These are phyloP conservation scores for Fraxinus nigra DNA, from an alignment of 305 asterid genomes.

Conservation along the genomic window DNA sequence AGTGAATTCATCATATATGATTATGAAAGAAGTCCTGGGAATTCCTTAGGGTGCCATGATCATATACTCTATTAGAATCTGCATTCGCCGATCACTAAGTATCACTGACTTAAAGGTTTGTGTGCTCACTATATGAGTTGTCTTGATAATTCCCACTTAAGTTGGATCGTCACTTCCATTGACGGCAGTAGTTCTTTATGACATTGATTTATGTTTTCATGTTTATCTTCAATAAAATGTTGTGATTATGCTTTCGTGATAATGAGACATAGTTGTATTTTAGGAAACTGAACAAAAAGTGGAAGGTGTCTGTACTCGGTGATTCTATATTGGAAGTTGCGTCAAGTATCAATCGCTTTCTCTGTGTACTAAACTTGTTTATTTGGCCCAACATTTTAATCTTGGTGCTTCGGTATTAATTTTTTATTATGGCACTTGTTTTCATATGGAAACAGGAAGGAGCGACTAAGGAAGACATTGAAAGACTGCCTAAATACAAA, in stretches of 20 bases:
- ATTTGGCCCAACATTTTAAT: neutral
- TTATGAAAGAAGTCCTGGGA: neutral
- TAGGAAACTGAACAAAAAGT: neutral
- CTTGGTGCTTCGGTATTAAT: neutral
- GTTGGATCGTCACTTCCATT: neutral
- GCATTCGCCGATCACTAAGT: neutral
- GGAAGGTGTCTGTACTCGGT: conserved; percentile 8
- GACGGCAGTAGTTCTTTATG: neutral
- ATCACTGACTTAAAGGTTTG: neutral
- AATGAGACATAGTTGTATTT: neutral
- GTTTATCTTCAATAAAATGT: neutral
- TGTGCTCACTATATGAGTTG: neutral
- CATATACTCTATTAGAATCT: neutral
- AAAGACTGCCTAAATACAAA: conserved; percentile 73
- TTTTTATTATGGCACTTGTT: neutral
- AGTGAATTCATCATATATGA: neutral
- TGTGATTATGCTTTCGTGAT: neutral
- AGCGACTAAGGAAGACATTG: conserved; percentile 91
- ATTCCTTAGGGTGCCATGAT: neutral
- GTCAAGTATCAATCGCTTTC: neutral
- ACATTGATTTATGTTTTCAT: neutral
- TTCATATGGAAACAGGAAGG: conserved; percentile 65
- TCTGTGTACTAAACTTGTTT: neutral
- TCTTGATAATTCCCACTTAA: neutral
- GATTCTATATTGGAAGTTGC: neutral